Evolutionary conservation across 2,329 filamentous ascomycete genomes (phyloP).

Genomic region (Cercospora sp.): DNA sequence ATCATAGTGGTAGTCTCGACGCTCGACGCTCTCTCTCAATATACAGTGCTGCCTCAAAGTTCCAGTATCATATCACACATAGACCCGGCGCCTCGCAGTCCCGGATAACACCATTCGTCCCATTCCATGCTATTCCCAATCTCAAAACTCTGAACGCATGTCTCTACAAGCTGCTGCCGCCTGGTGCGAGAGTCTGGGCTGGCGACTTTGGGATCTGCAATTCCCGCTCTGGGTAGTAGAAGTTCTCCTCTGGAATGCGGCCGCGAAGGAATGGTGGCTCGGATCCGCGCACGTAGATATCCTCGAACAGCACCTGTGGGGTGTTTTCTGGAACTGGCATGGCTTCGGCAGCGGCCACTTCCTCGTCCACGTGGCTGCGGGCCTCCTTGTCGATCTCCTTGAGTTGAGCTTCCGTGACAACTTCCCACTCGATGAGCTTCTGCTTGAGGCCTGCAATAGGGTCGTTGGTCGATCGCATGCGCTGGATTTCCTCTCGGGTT

Average conservation of each 20-base stretch:
- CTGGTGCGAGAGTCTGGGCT: constrained; percentile 32
- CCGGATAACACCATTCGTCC: constrained; percentile 11
- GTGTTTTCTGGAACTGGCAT: constrained; percentile 80
- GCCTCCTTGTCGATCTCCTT: constrained; percentile 96
- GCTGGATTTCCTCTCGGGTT: constrained; percentile 98
- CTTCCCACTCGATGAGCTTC: constrained; percentile 94
- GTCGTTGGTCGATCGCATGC: constrained; percentile 98
- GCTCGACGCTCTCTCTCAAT: constrained; percentile 13
- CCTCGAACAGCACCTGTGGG: constrained; percentile 85
- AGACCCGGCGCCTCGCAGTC: constrained; percentile 18
- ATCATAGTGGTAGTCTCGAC: background rate
- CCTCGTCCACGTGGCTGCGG: constrained; percentile 77
- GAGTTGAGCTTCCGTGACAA: constrained; percentile 89
- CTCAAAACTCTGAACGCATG: constrained; percentile 1
- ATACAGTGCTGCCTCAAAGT: constrained; percentile 22
- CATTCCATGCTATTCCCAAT: constrained; percentile 11
- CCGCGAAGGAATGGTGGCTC: constrained; percentile 89
- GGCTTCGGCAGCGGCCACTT: constrained; percentile 86
- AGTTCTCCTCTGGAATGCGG: constrained; percentile 88
- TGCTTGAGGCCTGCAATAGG: constrained; percentile 97
- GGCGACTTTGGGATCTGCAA: constrained; percentile 35
- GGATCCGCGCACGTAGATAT: constrained; percentile 86
- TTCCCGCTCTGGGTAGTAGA: constrained; percentile 60
- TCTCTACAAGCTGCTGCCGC: constrained; percentile 21
- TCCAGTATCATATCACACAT: constrained; percentile 15